These are phyloP conservation scores for Aspergillus conjunctus DNA, from an alignment of 495 filamentous ascomycete species.

Conservation along the genomic window DNA sequence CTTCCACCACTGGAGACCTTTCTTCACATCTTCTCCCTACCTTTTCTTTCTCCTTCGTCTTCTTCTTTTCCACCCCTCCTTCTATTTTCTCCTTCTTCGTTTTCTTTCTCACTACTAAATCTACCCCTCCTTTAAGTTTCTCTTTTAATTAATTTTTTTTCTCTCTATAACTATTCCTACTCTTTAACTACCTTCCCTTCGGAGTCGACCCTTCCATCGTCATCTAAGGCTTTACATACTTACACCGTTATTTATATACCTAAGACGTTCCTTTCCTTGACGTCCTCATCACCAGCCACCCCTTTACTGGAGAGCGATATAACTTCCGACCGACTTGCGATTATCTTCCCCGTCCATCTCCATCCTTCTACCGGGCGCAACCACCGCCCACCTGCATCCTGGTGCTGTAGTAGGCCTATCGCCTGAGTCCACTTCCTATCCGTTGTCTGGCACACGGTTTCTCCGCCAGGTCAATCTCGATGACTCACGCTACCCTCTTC, in stretches of 20 bases:
- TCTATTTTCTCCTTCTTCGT: conserved; percentile 12
- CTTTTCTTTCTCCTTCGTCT: conserved; percentile 19
- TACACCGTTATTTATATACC: conserved; percentile 19
- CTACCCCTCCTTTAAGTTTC: conserved; percentile 25
- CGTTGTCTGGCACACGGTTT: conserved; percentile 43
- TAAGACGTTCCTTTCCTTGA: conserved; percentile 20
- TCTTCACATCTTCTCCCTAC: conserved; percentile 25
- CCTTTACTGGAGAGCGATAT: conserved; percentile 14
- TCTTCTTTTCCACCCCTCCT: conserved; percentile 27
- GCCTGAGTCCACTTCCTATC: conserved; percentile 21
- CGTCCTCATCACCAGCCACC: background rate
- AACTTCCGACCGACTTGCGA: conserved; percentile 17
- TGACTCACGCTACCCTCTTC: conserved; percentile 22
- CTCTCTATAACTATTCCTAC: background rate
- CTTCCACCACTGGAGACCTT: conserved; percentile 6
- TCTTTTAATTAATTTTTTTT: conserved; percentile 15
- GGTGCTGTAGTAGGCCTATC: conserved; percentile 45
- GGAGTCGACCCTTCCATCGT: conserved; percentile 6
- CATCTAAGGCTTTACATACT: conserved; percentile 7
- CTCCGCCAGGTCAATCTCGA: conserved; percentile 18
- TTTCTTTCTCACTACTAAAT: conserved; percentile 21
- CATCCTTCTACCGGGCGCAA: conserved; percentile 16
- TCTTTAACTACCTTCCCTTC: conserved; percentile 11
- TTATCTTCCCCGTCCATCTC: conserved; percentile 10
- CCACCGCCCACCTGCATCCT: conserved; percentile 27